A percentile compares a stretch with the other conserved stretches of the same genome.
Conservation (phyloP, 148 eudicot species). For the Tetragonia tetragonoides region DNA sequence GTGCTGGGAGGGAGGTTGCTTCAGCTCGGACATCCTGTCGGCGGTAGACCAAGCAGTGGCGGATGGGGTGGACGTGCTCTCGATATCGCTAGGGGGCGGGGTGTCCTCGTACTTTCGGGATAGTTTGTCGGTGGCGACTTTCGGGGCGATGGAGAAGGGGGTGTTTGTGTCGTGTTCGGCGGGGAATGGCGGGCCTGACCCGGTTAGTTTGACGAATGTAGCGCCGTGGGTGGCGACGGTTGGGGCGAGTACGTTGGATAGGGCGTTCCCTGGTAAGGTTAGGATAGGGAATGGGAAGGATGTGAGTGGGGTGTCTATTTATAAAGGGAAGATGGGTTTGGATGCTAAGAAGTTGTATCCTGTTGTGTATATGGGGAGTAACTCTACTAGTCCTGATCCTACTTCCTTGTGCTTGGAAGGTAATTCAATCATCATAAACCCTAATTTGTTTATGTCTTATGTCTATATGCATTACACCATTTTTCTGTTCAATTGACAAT, state of each 20-base stretch:
- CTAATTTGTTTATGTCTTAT: too few species aligned
- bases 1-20: slow-evolving; percentile 94
- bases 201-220: slow-evolving; percentile 73
- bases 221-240: slow-evolving; percentile 94
- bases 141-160: slow-evolving; percentile 89
- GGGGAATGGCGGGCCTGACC: slow-evolving; percentile 87
- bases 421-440: neutral
- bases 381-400: slow-evolving; percentile 53
- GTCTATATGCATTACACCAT: too few species aligned
- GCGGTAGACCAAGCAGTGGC: slow-evolving; percentile 79
- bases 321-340: slow-evolving; percentile 53
- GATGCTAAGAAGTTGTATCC: slow-evolving; percentile 45
- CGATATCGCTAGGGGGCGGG: slow-evolving; percentile 94
- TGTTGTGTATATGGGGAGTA: slow-evolving; percentile 61
- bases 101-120: slow-evolving; percentile 69
- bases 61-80: slow-evolving; percentile 77
- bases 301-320: slow-evolving; percentile 61
- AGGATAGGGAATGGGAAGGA: slow-evolving; percentile 57
- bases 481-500: too few species aligned
- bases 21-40: slow-evolving; percentile 88
- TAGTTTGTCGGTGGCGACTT: slow-evolving; percentile 73
- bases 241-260: slow-evolving; percentile 92
- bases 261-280: slow-evolving; percentile 69
- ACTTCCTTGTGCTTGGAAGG: slow-evolving; percentile 83
- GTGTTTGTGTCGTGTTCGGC: slow-evolving; percentile 87